Percentiles rank a stretch among this genome's conserved stretches.
Conservation (phyloP, 345 rosid genomes). For the Camelina neglecta region DNA sequence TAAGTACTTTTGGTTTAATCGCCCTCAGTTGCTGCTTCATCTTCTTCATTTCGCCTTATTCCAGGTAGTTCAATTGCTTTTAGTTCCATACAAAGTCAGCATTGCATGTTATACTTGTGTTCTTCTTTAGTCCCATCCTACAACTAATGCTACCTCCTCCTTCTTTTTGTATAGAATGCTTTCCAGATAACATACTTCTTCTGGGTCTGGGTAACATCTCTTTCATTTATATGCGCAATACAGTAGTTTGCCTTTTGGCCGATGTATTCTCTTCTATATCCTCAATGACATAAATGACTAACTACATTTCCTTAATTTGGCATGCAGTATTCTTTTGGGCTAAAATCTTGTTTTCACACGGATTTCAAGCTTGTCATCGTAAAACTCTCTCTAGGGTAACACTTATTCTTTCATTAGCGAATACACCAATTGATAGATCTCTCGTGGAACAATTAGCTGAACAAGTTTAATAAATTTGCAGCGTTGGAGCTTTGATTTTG, state of each 20-base stretch:
- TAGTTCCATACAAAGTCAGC: not conserved
- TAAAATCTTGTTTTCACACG: conserved; percentile 72
- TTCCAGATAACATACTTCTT: conserved; percentile 91
- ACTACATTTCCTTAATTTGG: not conserved
- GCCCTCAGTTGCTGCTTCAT: conserved; percentile 72
- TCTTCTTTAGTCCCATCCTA: conserved; percentile 4
- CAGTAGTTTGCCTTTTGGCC: conserved; percentile 5
- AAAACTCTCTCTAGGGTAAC: conserved; percentile 68
- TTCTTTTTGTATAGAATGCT: conserved; percentile 66
- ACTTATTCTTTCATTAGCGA: not conserved
- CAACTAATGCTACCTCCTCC: not conserved
- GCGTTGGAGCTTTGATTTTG: conserved; percentile 59
- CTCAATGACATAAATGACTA: not conserved
- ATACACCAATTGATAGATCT: not conserved
- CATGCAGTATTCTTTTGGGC: conserved; percentile 71
- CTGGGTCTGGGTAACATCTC: conserved; percentile 76
- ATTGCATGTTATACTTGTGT: conserved; percentile 4
- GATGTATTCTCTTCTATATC: conserved; percentile 7
- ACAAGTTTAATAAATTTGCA: conserved; percentile 46
- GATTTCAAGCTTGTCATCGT: conserved; percentile 52
- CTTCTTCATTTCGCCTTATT: conserved; percentile 86
- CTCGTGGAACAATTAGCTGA: conserved; percentile 3
- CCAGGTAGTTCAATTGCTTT: conserved; percentile 55
- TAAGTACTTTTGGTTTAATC: conserved; percentile 80
- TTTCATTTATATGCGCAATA: not conserved